Base-by-base conservation (phyloP, 805 yeast genomes). In the Candida easanensis region DNA sequence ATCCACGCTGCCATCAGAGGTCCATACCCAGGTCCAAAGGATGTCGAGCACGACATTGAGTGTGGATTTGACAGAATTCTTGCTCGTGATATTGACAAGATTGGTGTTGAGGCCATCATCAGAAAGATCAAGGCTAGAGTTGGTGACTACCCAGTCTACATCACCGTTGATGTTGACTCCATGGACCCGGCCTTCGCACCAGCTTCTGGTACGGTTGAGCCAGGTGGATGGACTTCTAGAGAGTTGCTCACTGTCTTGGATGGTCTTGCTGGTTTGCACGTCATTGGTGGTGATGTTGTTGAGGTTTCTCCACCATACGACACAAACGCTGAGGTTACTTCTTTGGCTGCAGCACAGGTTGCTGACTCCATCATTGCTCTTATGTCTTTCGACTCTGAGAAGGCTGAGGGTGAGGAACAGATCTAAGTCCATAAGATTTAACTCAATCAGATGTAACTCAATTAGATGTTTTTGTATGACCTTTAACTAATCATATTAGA, bases 1-100 rank as follows among this genome's bases (percentile, higher is more conserved):
- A 72, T 72, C 44, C 88, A 82, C 56, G 77, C 79, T 28, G 88
- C 86, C 0, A 70, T 79, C 41, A 65, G 88, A 48, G 87, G 86
- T 3, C 87, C 87, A 1, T 77, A 65, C 53, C 74, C 74, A 25
- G 64, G 63, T 16, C 51, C 49, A 39, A 37, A 50, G 33, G 69
- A 63, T 37, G 65, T 66, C 16, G 53, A 58, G 23, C 79, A 75
- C 52, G 81, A 76, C 53, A 50, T 48, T 8, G 69, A 65, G 15
- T 76, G 80, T 57, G 80, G 80, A 5, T 76, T 76, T 52, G 64
- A 65, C 32, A 61, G 70, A 32, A 65, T 76, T 35, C 61, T 69
- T 14, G 78, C 80, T 5, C 57, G 73, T 42, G 79, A 74, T 34
- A 59, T 76, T 39, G 80, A 75, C 50, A 59, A 41, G 14, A 40